A percentile compares a stretch with the other conserved stretches of the same genome.
phyloP scores from a whole-genome alignment of 441 rosid species.

The Populus hybrid region DNA sequence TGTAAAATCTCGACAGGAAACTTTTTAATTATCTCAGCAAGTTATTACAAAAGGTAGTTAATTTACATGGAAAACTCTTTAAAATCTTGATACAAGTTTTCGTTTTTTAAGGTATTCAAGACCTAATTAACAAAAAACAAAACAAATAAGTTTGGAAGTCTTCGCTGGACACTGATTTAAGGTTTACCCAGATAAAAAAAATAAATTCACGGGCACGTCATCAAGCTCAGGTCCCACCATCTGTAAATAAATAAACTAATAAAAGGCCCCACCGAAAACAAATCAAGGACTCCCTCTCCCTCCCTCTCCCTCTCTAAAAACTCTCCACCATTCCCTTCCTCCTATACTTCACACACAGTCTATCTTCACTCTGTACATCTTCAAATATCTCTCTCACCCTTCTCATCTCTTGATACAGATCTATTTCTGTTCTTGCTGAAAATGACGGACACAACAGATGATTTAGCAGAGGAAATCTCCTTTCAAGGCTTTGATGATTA shows the following conservation, averaged over 20 bases:
- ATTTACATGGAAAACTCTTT: neutral
- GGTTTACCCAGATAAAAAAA: neutral
- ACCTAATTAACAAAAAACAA: neutral
- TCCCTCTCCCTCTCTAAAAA: neutral
- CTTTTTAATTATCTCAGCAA: neutral
- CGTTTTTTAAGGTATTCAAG: neutral
- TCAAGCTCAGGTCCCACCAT: neutral
- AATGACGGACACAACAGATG: constrained; percentile 99
- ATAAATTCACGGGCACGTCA: neutral
- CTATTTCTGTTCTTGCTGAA: neutral
- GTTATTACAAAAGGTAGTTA: neutral
- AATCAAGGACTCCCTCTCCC: neutral
- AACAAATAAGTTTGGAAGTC: neutral
- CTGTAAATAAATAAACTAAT: neutral
- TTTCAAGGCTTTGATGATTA: constrained; percentile 95
- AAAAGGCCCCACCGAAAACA: neutral
- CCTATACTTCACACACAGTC: neutral
- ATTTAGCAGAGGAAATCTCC: constrained; percentile 91
- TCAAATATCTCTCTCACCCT: neutral
- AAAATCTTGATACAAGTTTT: neutral
- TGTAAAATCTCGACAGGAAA: neutral
- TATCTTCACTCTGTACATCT: too few relatives aligned
- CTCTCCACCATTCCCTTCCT: neutral
- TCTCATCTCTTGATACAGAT: neutral
- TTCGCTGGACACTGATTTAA: neutral